Evolutionary conservation across 2,329 filamentous ascomycete species (phyloP).

Genomic region (Ophiostoma tasmaniense): DNA sequence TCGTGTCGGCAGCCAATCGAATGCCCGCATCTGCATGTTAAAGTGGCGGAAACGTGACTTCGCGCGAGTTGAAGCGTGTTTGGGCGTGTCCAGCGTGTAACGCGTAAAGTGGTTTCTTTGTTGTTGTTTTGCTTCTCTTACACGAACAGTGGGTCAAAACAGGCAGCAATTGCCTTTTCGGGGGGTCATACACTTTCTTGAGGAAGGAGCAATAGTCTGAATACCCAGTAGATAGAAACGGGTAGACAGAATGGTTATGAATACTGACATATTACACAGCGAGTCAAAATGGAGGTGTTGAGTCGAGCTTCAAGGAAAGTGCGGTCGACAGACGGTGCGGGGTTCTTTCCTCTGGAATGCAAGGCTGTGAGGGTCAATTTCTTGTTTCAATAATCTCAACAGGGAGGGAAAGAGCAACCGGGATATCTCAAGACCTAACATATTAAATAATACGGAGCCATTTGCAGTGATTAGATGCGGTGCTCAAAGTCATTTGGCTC

Average conservation of each 20-base stretch:
- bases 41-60: background rate
- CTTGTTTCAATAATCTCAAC: no score
- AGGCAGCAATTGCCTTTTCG: conserved; percentile 11
- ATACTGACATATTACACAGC: no score
- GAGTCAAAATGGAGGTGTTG: no score
- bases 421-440: no score
- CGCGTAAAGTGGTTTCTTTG: conserved; percentile 7
- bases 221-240: no score
- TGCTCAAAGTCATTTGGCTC: no score
- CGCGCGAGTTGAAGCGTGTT: background rate
- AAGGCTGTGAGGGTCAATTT: background rate
- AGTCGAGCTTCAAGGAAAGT: background rate
- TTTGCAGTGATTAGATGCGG: no score
- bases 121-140: conserved; percentile 7
- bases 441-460: no score
- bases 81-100: background rate
- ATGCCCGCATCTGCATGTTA: background rate
- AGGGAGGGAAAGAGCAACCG: background rate
- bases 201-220: background rate
- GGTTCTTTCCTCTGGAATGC: conserved; percentile 7
- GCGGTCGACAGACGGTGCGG: conserved; percentile 6
- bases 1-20: background rate
- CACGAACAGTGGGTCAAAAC: background rate
- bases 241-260: no score
- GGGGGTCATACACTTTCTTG: background rate